Evolutionary conservation across 2,329 filamentous ascomycete genomes (phyloP).

Genomic region (Diaporthe eres): DNA sequence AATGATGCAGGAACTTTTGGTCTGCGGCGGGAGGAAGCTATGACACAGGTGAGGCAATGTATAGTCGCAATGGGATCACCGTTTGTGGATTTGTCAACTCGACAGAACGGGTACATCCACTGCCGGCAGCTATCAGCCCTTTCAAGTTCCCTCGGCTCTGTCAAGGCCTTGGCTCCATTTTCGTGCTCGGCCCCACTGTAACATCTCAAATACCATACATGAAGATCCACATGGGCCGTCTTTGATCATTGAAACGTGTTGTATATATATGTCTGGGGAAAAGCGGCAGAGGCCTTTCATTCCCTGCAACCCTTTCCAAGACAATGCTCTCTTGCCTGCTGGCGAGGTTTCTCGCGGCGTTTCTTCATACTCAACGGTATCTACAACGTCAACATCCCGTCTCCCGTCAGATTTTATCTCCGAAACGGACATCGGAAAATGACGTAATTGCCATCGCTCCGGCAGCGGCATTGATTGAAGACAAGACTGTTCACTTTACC

Average conservation of each 20-base stretch:
- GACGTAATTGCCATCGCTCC: conserved; percentile 13
- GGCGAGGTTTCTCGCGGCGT: neutral
- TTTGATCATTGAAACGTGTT: neutral
- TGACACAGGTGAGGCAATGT: conserved; percentile 22
- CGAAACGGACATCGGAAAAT: neutral
- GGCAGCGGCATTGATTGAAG: neutral
- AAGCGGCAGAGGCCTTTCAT: neutral
- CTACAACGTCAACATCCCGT: no score
- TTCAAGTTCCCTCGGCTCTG: neutral
- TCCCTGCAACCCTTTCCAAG: neutral
- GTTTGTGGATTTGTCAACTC: conserved; percentile 23
- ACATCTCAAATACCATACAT: conserved; percentile 17
- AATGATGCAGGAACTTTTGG: conserved; percentile 25
- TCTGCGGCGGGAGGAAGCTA: conserved; percentile 13
- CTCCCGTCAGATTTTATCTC: neutral
- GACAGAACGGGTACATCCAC: neutral
- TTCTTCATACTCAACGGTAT: no score
- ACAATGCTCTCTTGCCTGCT: neutral
- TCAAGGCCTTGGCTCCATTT: conserved; percentile 2
- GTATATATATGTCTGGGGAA: neutral
- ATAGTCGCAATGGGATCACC: conserved; percentile 26
- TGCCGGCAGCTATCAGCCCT: conserved; percentile 8
- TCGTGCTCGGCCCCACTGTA: conserved; percentile 14
- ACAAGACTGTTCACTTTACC: neutral
- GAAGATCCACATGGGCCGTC: neutral